phyloP scores from a whole-genome alignment of 441 rosid species.

The Aquilaria agallochum region DNA sequence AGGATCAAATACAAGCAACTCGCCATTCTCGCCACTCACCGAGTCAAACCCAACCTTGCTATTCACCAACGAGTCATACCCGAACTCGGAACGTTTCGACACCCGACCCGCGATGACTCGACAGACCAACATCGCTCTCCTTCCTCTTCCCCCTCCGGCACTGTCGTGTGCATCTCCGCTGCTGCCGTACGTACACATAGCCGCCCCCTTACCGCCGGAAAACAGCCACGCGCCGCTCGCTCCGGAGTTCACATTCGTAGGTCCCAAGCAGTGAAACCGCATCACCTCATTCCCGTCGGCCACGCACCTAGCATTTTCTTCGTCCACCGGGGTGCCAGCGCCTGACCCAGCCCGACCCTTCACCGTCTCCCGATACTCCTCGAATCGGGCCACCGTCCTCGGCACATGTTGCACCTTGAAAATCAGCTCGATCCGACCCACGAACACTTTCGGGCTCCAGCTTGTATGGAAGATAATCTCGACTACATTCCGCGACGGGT shows the following conservation, averaged over 20 bases:
- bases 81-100: constrained; percentile 37
- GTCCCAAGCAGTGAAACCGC: constrained; percentile 84
- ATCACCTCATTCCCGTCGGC: constrained; percentile 97
- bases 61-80: constrained; percentile 31
- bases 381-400: constrained; percentile 63
- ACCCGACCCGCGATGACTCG: constrained; percentile 91
- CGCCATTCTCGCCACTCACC: constrained; percentile 74
- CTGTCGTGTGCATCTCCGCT: constrained; percentile 79
- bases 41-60: constrained; percentile 69
- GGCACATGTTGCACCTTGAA: constrained; percentile 86
- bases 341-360: constrained; percentile 43
- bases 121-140: constrained; percentile 86
- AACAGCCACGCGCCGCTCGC: constrained; percentile 59
- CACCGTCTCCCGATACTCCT: constrained; percentile 80
- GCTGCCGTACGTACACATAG: constrained; percentile 64
- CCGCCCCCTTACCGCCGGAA: constrained; percentile 58
- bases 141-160: constrained; percentile 77
- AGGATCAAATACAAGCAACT: constrained; percentile 81
- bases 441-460: constrained; percentile 70
- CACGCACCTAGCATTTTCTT: constrained; percentile 72
- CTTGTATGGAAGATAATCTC: constrained; percentile 92
- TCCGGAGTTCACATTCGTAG: constrained; percentile 40
- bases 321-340: constrained; percentile 15
- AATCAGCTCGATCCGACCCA: constrained; percentile 83
- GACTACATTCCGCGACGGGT: constrained; percentile 87